Evolutionary conservation across 768 basidiomycete species (phyloP).

Genomic region (Tulasnella sp.): DNA sequence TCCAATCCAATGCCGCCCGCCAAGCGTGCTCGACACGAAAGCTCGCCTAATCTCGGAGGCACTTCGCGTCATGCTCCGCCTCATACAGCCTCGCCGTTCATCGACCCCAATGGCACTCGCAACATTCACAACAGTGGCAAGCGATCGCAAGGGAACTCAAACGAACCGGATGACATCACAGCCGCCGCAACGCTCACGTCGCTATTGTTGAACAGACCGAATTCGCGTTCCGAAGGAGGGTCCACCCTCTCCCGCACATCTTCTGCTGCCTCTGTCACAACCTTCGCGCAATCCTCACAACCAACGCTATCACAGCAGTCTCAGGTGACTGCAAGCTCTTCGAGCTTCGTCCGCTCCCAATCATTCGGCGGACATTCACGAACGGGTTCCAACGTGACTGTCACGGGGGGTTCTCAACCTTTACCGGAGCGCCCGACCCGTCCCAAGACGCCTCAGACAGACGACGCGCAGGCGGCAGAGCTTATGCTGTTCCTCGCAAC

Average conservation of each 20-base stretch:
- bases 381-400: background rate
- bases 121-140: constrained; percentile 1
- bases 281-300: constrained; percentile 2
- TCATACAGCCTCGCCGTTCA: background rate
- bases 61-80: constrained; percentile 4
- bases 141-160: background rate
- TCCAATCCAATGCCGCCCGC: constrained; percentile 8
- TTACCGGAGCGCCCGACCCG: background rate
- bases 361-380: background rate
- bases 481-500: constrained; percentile 78
- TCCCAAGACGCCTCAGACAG: constrained; percentile 15
- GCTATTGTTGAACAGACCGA: constrained; percentile 20
- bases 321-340: constrained; percentile 1
- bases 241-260: constrained; percentile 11
- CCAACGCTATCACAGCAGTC: constrained; percentile 10
- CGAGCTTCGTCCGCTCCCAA: background rate
- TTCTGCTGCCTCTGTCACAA: constrained; percentile 11
- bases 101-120: constrained; percentile 7
- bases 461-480: constrained; percentile 60
- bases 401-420: background rate
- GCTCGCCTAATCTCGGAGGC: background rate
- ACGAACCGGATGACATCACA: constrained; percentile 22
- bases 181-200: constrained; percentile 23
- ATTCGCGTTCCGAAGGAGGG: constrained; percentile 11
- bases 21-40: constrained; percentile 21